These are phyloP conservation scores for Melanogaster broomeanus DNA, from an alignment of 768 basidiomycete genomes.

Conservation along the genomic window DNA sequence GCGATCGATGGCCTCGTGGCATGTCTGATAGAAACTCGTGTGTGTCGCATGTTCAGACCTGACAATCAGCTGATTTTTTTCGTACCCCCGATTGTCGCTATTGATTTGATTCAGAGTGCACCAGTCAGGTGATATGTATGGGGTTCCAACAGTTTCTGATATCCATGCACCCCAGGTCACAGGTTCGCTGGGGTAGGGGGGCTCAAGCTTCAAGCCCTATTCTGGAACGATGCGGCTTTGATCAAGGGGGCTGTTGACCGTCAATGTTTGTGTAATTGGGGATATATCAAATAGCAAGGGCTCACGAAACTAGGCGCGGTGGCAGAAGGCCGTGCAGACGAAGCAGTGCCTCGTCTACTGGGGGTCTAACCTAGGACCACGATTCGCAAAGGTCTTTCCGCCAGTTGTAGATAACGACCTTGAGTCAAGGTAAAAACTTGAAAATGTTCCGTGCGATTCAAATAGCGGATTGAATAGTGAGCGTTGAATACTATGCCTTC, in stretches of 20 bases:
- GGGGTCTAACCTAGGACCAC: too few species aligned
- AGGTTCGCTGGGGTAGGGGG: too few species aligned
- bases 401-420: too few species aligned
- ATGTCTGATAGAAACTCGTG: slow-evolving; percentile 17
- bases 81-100: slow-evolving; percentile 1
- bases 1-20: slow-evolving; percentile 20
- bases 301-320: too few species aligned
- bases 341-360: too few species aligned
- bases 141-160: slow-evolving; percentile 1
- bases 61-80: slow-evolving; percentile 18
- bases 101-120: background rate
- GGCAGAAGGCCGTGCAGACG: background rate
- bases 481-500: slow-evolving; percentile 2
- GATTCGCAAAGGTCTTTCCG: too few species aligned
- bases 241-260: too few species aligned
- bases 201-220: background rate
- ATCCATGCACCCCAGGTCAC: background rate
- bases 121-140: background rate
- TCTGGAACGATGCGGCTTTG: too few species aligned
- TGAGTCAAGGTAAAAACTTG: background rate
- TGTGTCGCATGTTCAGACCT: slow-evolving; percentile 21
- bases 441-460: too few species aligned
- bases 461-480: background rate
- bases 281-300: too few species aligned
- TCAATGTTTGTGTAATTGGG: too few species aligned